phyloP scores from a whole-genome alignment of 495 filamentous ascomycete genomes.

The Letharia lupina region DNA sequence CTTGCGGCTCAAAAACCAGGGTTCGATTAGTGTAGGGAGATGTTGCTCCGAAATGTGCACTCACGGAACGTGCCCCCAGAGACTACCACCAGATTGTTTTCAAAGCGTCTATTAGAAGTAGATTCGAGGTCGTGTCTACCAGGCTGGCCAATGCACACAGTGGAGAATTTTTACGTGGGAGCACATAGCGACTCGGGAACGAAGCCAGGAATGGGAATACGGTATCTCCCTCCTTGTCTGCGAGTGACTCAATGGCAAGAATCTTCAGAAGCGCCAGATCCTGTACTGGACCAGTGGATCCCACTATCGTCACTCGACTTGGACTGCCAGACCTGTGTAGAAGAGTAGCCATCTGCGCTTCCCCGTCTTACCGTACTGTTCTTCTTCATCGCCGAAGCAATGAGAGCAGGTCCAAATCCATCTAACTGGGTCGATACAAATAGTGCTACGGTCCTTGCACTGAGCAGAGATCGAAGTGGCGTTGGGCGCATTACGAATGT shows the following conservation, averaged over 20 bases:
- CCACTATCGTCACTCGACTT: slow-evolving; percentile 33
- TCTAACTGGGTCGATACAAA: slow-evolving; percentile 36
- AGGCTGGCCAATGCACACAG: slow-evolving; percentile 38
- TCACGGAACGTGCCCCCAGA: slow-evolving; percentile 30
- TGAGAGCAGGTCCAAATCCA: slow-evolving; percentile 41
- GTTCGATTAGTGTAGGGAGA: too few species aligned
- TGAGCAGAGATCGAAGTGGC: slow-evolving; percentile 43
- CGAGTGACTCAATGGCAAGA: slow-evolving; percentile 22
- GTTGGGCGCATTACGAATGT: slow-evolving; percentile 21
- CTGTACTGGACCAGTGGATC: slow-evolving; percentile 30
- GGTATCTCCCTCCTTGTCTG: neutral
- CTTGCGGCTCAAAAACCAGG: too few species aligned
- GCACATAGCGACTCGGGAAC: neutral
- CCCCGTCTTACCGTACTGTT: slow-evolving; percentile 22
- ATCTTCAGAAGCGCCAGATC: slow-evolving; percentile 38
- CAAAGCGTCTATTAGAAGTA: slow-evolving; percentile 26
- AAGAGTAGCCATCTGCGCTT: slow-evolving; percentile 34
- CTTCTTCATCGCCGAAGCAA: slow-evolving; percentile 34
- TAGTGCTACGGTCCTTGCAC: slow-evolving; percentile 40
- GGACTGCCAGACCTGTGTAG: slow-evolving; percentile 31
- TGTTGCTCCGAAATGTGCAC: too few species aligned
- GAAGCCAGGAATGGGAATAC: neutral
- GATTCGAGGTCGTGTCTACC: slow-evolving; percentile 41
- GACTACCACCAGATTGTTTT: slow-evolving; percentile 39
- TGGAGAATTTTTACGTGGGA: neutral